Evolutionary conservation across 208 protist species (phyloP), one percentile per base, ranked within the genome.

Genomic region (Leishmania aethiopica): DNA sequence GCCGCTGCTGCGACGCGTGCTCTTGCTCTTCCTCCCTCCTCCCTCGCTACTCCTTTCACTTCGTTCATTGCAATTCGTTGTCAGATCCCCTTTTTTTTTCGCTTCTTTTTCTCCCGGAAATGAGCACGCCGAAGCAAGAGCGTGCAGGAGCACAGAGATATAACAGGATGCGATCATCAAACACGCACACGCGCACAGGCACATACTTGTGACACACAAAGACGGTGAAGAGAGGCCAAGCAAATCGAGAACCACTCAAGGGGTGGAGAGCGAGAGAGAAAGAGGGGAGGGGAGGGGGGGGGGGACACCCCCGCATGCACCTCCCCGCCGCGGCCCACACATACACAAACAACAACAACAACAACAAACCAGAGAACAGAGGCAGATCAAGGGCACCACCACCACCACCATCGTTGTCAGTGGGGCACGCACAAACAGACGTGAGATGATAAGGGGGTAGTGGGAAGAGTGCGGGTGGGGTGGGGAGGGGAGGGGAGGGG

Each of bases 151-250:
- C 5, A 28, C 22, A 32, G 40, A n/a, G 7, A 15, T 11, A 72
- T 45, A 28, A 3, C 5, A 72, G 3, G 37, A 72, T 32, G 32
- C 22, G 8, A 15, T 72, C 67, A 37, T 72, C 40, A 25, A 40
- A 72, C 67, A 72, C 37, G 25, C 71, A 59, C 47, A 75, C 71
- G 60, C 71, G 13, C 71, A 75, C 47, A 59, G 25, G 17, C 66
- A 71, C n/a, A 32, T n/a, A 71, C 66, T 11, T 35, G 62, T 11
- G 19, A 19, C 66, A 19, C 66, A 71, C 6, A n/a, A 62, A 28
- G 25, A 32, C 28, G 57, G 32, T n/a, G 57, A 62, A 25, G 57
- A 62, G 57, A 62, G 10, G 57, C 3, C 57, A 62, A 62, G 19
- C 25, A 62, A 32, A n/a, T 32, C 57, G 0, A 62, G 57, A 32